Conservation (phyloP, 2,329 filamentous ascomycete species). For the Epichloe festucae region DNA sequence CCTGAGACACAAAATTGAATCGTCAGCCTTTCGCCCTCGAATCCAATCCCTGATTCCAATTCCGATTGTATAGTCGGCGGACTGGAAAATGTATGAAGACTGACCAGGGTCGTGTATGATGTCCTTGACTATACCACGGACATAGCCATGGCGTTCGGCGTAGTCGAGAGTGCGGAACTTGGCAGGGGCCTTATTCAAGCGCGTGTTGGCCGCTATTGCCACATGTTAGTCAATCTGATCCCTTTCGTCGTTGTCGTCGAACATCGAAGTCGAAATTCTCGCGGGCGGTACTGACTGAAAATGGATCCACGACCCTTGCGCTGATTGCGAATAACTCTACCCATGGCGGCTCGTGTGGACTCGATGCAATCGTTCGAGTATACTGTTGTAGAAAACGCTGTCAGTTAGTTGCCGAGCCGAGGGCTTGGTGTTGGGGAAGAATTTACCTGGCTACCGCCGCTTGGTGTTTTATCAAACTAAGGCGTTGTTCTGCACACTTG, state of each 20-base stretch:
- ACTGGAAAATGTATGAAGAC: slow-evolving; percentile 11
- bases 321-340: slow-evolving; percentile 54
- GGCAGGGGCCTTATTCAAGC: slow-evolving; percentile 72
- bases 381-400: slow-evolving; percentile 9
- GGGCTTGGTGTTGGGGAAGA: slow-evolving; percentile 11
- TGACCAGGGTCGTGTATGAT: slow-evolving; percentile 94
- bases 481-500: slow-evolving; percentile 12
- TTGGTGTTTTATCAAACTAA: slow-evolving; percentile 25
- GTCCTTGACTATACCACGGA: slow-evolving; percentile 94
- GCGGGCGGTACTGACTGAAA: slow-evolving; percentile 34
- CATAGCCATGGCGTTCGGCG: slow-evolving; percentile 93
- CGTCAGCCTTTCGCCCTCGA: slow-evolving; percentile 12
- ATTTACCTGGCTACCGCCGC: slow-evolving; percentile 28
- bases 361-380: slow-evolving; percentile 22
- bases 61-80: not conserved
- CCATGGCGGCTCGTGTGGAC: slow-evolving; percentile 31
- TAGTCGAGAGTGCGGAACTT: slow-evolving; percentile 97
- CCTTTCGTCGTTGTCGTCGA: slow-evolving; percentile 11
- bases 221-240: slow-evolving; percentile 17
- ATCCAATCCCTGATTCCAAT: not conserved
- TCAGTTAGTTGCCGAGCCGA: slow-evolving; percentile 9
- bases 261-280: slow-evolving; percentile 8
- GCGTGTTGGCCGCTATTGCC: slow-evolving; percentile 59
- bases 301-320: slow-evolving; percentile 47
- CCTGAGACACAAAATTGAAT: slow-evolving; percentile 16